phyloP scores from a whole-genome alignment of 2,329 filamentous ascomycete genomes.

The Epicoccum nigrum region DNA sequence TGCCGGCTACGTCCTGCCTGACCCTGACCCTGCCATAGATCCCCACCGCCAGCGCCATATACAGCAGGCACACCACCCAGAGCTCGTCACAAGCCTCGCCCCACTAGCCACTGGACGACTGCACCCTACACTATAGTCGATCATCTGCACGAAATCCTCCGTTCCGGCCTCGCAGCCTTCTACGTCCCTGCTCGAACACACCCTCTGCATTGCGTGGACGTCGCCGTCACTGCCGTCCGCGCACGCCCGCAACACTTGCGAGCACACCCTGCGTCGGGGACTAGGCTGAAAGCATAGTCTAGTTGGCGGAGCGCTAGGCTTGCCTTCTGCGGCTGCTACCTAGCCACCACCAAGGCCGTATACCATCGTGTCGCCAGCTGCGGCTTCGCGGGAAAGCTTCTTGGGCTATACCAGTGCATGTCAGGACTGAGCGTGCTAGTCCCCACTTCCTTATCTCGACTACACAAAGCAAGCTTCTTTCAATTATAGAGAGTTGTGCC shows the following conservation, averaged over 20 bases:
- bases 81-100: conserved; percentile 47
- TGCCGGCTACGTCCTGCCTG: conserved; percentile 15
- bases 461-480: conserved; percentile 23
- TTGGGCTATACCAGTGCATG: conserved; percentile 16
- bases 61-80: conserved; percentile 17
- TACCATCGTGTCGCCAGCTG: conserved; percentile 46
- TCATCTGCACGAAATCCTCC: conserved; percentile 62
- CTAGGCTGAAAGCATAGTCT: conserved; percentile 23
- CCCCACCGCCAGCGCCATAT: conserved; percentile 5
- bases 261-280: conserved; percentile 15
- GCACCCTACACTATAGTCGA: conserved; percentile 43
- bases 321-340: conserved; percentile 8
- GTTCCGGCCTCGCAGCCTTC: conserved; percentile 36
- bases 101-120: conserved; percentile 44
- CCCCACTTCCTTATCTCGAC: conserved; percentile 17
- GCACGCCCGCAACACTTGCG: conserved; percentile 11
- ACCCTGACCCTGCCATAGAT: conserved; percentile 4
- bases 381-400: conserved; percentile 43
- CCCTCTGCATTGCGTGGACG: conserved; percentile 18
- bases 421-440: conserved; percentile 20
- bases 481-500: conserved; percentile 7
- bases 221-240: conserved; percentile 18
- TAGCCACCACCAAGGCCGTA: conserved; percentile 25
- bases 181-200: conserved; percentile 20
- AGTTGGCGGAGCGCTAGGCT: conserved; percentile 10